Base-by-base conservation (phyloP, 495 filamentous ascomycete species). In the Venustampulla echinocandica region DNA sequence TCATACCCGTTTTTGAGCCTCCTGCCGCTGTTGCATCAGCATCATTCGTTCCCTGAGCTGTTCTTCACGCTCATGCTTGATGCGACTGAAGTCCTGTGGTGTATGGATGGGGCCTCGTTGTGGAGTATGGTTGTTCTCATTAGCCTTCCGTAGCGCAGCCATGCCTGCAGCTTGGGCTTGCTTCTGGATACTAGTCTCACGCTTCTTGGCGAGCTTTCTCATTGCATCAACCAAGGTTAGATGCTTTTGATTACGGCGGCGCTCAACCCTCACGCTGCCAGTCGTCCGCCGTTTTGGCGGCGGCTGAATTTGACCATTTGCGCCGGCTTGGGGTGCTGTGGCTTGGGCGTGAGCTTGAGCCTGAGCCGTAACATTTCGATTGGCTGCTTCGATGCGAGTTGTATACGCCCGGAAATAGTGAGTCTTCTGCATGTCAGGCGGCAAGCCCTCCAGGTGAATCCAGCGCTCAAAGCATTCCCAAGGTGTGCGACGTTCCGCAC, bases 381-480 rank as follows among this genome's bases (percentile, higher is more conserved):
- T 80, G 15, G 88, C 89, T 24, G 79, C 74, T 52, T 95, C 87
- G 38, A 95, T 79, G 33, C 89, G 73, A 47, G 73, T 72, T 53
- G 87, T 82, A 57, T 90, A 95, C 9, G 84, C 76, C 58, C 85
- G 77, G 72, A 95, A 97, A 60, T 95, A 97, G 28, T 83, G 84
- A 3, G 84, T 93, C 65, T 95, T 93, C 19, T 78, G 79, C 84
- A 96, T 92, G 45, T 98, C 92, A 30, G 77, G 77, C 14, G 89
- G 89, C 27, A 95, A 65, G 4, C 87, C 87, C 66, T 96, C 92
- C 9, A 97, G 67, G 44, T 81, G 78, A 13, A 95, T 79, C 88
- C 90, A 97, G 28, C 93, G 80, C 61, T 98, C 92, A 57, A 97
- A 98, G 58, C 92, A 98, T 66, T 98, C 92, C 92, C 92, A 98